phyloP scores from a whole-genome alignment of 2,329 filamentous ascomycete species.

The Tolypocladium tundrense region DNA sequence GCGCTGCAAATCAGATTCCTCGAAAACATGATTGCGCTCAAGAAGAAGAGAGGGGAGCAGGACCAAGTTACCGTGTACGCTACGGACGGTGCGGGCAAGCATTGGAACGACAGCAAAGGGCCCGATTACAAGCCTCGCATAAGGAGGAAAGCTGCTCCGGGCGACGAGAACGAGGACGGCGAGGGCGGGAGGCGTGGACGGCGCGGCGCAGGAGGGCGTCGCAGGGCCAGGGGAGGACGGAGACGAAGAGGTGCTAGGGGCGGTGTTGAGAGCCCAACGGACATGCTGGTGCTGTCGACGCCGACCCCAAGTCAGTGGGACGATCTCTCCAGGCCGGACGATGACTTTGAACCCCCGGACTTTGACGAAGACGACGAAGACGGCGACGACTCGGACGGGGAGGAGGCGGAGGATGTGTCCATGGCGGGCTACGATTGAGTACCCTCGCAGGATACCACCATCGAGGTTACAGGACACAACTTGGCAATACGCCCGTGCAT shows the following conservation, averaged over 20 bases:
- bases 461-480: neutral
- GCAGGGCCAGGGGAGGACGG: constrained; percentile 9
- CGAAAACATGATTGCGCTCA: constrained; percentile 54
- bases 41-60: constrained; percentile 51
- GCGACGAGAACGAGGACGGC: constrained; percentile 12
- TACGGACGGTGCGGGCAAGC: constrained; percentile 28
- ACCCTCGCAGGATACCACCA: neutral
- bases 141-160: constrained; percentile 8
- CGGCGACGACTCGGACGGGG: constrained; percentile 10
- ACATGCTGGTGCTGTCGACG: constrained; percentile 15
- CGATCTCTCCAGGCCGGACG: constrained; percentile 17
- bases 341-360: constrained; percentile 10
- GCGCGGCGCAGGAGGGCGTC: constrained; percentile 6
- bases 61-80: constrained; percentile 56
- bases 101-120: constrained; percentile 29
- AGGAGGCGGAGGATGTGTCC: constrained; percentile 13
- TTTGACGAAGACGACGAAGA: constrained; percentile 11
- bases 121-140: constrained; percentile 27
- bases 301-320: constrained; percentile 25
- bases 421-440: constrained; percentile 10
- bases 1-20: constrained; percentile 47
- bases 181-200: constrained; percentile 5
- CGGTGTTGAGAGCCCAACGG: neutral
- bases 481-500: neutral
- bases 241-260: constrained; percentile 10